A percentile compares a stretch with the other conserved stretches of the same genome.
phyloP scores from a whole-genome alignment of 768 basidiomycete species.

The Sporobolomyces pararoseus region DNA sequence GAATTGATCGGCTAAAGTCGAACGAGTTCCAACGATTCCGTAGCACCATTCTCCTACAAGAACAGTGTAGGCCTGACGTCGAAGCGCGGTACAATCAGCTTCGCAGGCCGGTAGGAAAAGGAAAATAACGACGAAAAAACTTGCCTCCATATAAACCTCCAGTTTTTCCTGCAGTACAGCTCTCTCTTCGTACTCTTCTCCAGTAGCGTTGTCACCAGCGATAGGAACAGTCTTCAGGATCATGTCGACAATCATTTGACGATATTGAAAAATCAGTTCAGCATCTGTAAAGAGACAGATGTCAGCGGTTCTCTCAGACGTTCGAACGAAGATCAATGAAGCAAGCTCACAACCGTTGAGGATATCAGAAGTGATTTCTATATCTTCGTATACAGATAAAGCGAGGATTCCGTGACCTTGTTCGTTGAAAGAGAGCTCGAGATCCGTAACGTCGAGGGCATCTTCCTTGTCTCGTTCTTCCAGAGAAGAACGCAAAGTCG shows the following conservation, averaged over 20 bases:
- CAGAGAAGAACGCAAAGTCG: neutral
- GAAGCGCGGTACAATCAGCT: neutral
- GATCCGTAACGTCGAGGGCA: constrained; percentile 16
- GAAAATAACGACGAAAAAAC: neutral
- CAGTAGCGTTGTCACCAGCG: constrained; percentile 38
- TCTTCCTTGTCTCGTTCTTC: constrained; percentile 3
- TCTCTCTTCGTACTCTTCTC: constrained; percentile 43
- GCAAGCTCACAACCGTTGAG: constrained; percentile 32
- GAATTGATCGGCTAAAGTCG: constrained; percentile 3
- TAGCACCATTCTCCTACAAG: constrained; percentile 27
- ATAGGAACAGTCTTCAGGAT: constrained; percentile 26
- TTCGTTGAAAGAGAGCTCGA: constrained; percentile 28
- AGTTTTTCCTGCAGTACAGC: constrained; percentile 42
- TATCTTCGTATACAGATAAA: constrained; percentile 23
- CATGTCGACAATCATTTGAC: constrained; percentile 35
- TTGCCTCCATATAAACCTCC: constrained; percentile 37
- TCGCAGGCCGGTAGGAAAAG: neutral
- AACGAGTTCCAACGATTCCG: constrained; percentile 6
- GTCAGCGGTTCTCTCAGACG: neutral
- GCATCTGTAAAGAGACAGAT: constrained; percentile 9
- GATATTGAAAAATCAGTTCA: constrained; percentile 40
- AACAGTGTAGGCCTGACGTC: constrained; percentile 4
- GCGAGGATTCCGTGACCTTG: constrained; percentile 25
- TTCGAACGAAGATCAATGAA: neutral
- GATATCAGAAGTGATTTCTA: constrained; percentile 28